A percentile compares a stretch with the other conserved stretches of the same genome.
phyloP scores from a whole-genome alignment of 129 eudicot genomes.

The Solidago caesia region DNA sequence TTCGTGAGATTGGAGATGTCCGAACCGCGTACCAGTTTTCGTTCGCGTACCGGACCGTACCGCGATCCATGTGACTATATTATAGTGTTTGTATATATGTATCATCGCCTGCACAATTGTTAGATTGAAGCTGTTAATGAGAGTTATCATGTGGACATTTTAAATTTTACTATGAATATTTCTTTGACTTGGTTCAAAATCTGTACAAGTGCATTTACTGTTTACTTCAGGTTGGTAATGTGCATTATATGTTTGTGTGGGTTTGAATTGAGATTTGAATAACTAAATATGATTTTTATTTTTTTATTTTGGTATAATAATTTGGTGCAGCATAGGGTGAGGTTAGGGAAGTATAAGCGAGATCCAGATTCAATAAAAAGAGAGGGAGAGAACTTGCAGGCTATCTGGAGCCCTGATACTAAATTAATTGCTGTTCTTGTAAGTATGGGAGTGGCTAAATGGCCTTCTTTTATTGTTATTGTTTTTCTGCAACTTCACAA shows the following conservation, averaged over 20 bases:
- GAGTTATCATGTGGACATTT: constrained; percentile 13
- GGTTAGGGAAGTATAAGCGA: constrained; percentile 90
- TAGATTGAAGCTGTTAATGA: constrained; percentile 1
- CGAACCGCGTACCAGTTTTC: too few species aligned
- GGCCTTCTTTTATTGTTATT: too few species aligned
- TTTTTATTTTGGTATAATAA: constrained; percentile 19
- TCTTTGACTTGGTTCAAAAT: constrained; percentile 11
- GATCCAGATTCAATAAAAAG: constrained; percentile 51
- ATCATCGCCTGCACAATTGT: not conserved
- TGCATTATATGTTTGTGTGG: constrained; percentile 20
- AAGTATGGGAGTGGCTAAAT: constrained; percentile 37
- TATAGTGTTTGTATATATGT: constrained; percentile 12
- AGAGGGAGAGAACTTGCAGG: constrained; percentile 91
- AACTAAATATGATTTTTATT: constrained; percentile 6
- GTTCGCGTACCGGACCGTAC: not conserved
- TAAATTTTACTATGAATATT: constrained; percentile 1
- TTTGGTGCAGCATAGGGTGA: constrained; percentile 83
- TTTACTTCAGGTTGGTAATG: constrained; percentile 14
- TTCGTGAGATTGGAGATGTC: too few species aligned
- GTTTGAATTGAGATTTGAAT: constrained; percentile 19
- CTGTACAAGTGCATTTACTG: constrained; percentile 15
- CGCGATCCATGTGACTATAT: not conserved
- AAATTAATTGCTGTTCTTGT: constrained; percentile 86
- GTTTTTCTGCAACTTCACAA: too few species aligned
- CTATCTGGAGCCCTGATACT: constrained; percentile 87